Evolutionary conservation across 2,329 filamentous ascomycete species (phyloP), one percentile per base, ranked within the genome.

Genomic region (Penicillium sp.): DNA sequence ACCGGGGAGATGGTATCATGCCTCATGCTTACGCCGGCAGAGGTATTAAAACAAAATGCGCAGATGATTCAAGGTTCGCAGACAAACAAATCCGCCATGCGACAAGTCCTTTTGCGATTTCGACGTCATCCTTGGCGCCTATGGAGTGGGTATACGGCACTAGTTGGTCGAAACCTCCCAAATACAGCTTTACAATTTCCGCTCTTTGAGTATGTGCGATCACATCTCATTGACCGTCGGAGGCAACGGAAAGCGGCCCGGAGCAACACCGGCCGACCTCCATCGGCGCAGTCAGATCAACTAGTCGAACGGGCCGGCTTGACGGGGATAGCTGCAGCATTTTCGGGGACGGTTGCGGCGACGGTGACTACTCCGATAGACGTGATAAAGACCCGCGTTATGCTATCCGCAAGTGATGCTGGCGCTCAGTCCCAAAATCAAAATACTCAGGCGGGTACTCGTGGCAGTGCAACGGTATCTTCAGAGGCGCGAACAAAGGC

Each of bases 31-130:
- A 93, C 92, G 0, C 92, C 92, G 0, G 91, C 91, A 15, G 92
- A 96, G 72, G 90, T 96, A 8, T 84, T 96, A 61, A 96, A 97
- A 77, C 92, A 96, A 71, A 96, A 96, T 73, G 91, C 92, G 0
- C 92, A 96, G 73, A 92, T 96, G 83, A 79, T 52, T 94, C 0
- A 79, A 79, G 16, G 60, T 51, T 36, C 46, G 70, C 15, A 58
- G 69, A 11, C 45, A 48, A 51, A 58, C 27, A 19, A 21, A 47
- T 79, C 79, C 53, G 81, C 83, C 0, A 85, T 82, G 73, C 44
- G 86, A 6, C 74, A 84, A 70, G 85, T 85, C 0, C 71, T 88
- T 10, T 71, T 74, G 16, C 78, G 78, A 27, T 88, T 89, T 69
- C 77, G 74, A 59, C 80, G 82, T 2, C 79, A 75, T 66, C 87